A percentile compares a stretch with the other conserved stretches of the same genome.
Conservation (phyloP, 1,284 basidiomycete genomes). For the Waitea zeae region DNA sequence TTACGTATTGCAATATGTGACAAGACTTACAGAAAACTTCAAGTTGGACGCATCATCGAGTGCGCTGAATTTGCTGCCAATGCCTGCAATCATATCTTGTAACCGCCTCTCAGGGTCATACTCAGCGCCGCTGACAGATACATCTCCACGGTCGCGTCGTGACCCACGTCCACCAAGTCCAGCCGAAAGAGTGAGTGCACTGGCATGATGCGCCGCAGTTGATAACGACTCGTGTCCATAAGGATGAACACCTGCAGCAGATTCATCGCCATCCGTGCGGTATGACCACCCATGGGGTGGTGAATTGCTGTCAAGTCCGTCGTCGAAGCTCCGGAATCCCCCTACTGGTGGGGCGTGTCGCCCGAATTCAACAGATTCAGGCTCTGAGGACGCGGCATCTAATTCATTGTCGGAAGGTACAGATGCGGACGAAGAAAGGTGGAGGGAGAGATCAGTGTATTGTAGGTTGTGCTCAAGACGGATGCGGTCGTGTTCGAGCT, state of each 20-base stretch:
- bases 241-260: constrained; percentile 34
- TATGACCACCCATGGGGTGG: constrained; percentile 47
- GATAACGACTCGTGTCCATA: constrained; percentile 56
- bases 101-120: constrained; percentile 78
- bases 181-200: constrained; percentile 69
- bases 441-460: constrained; percentile 50
- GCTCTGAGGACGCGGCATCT: constrained; percentile 22
- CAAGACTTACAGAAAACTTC: constrained; percentile 23
- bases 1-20: constrained; percentile 1
- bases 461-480: constrained; percentile 60
- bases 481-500: constrained; percentile 52
- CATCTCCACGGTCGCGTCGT: constrained; percentile 21
- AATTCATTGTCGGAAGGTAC: constrained; percentile 17
- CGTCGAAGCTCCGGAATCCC: constrained; percentile 36
- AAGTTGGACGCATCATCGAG: constrained; percentile 32
- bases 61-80: constrained; percentile 27
- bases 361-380: constrained; percentile 58
- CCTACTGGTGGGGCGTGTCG: constrained; percentile 41
- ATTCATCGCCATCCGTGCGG: constrained; percentile 33
- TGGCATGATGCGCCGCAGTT: constrained; percentile 75
- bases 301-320: constrained; percentile 32
- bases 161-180: constrained; percentile 40
- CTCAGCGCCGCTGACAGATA: constrained; percentile 58
- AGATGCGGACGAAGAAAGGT: constrained; percentile 26
- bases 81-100: constrained; percentile 50